Conservation (phyloP, 306 rosid genomes). For the Hippophae tibetana region DNA sequence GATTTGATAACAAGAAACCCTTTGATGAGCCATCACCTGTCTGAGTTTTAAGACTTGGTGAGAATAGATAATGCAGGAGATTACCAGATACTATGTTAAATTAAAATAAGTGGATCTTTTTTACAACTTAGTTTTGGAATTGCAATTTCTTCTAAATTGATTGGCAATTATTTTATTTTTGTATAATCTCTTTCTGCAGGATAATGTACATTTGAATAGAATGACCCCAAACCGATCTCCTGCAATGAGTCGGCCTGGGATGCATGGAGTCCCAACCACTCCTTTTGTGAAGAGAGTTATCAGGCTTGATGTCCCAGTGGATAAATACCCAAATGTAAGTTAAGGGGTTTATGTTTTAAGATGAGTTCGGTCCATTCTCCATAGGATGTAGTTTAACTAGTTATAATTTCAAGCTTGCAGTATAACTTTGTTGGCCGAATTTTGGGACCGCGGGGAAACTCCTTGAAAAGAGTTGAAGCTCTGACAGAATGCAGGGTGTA, state of each 20-base stretch:
- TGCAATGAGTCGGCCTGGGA: constrained; percentile 60
- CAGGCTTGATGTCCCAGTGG: constrained; percentile 82
- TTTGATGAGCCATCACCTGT: too few relatives aligned
- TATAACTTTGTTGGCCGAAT: constrained; percentile 93
- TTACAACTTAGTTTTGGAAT: neutral
- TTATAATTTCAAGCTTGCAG: constrained; percentile 42
- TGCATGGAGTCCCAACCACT: constrained; percentile 61
- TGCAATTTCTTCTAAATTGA: neutral
- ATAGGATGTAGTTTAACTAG: constrained; percentile 7
- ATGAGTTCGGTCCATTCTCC: constrained; percentile 4
- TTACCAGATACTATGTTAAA: too few relatives aligned
- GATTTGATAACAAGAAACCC: too few relatives aligned
- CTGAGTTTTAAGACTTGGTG: too few relatives aligned
- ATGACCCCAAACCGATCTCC: constrained; percentile 54
- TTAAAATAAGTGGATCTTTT: neutral
- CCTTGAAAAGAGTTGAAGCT: constrained; percentile 91
- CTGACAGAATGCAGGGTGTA: constrained; percentile 85
- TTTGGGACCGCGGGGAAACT: constrained; percentile 90
- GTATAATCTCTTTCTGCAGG: constrained; percentile 34
- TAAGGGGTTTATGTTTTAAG: constrained; percentile 2
- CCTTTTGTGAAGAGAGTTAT: constrained; percentile 70
- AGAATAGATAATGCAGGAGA: too few relatives aligned
- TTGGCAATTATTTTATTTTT: constrained; percentile 7
- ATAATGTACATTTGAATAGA: constrained; percentile 49
- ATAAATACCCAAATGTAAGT: constrained; percentile 81